Base-by-base conservation (phyloP, 2,329 filamentous ascomycete genomes). In the Trichophyton verrucosum region DNA sequence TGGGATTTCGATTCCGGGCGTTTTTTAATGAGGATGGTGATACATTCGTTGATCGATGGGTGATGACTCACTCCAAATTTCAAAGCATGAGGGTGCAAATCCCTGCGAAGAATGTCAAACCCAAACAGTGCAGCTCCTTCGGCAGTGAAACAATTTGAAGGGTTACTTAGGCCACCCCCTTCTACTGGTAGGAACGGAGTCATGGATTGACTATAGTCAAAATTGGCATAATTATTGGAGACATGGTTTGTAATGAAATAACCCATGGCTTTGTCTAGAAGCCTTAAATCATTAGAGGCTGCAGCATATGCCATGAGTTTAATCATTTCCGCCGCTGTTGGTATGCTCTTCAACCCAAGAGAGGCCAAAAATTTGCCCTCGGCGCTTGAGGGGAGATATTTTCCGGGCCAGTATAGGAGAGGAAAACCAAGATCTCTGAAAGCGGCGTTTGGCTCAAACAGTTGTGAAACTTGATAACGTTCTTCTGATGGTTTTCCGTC, bases 61-160 rank as follows among this genome's bases (percentile, higher is more conserved):
- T 99, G 86, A 59, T 82, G 76, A n/a, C 82, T 81, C 3, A 99
- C 91, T 0, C 91, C 91, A 68, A 99, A 91, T 75, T 94, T 92
- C 60, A 81, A 78, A 15, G 91, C 89, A 76, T 97, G 89, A 9
- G 81, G 76, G 63, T 88, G 86, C n/a, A 97, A 79, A 64, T 94
- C 88, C 56, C 77, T 81, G 63, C 83, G 81, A 38, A 99, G 76
- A 17, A 96, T 86, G 27, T 85, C 80, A 68, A 95, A 97, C 0
- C 89, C 89, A 59, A 99, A 80, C 3, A 95, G 78, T 0, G 86
- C 80, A 22, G 89, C 88, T 47, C 82, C 82, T 44, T 86, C 82
- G 66, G 97, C 92, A 0, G 86, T 90, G 70, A 89, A 99, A 69
- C 91, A 96, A 62, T 85, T 82, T 1, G 81, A 82, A 0, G 92